phyloP scores from a whole-genome alignment of 2,329 filamentous ascomycete species.

The Madurella fahalii region DNA sequence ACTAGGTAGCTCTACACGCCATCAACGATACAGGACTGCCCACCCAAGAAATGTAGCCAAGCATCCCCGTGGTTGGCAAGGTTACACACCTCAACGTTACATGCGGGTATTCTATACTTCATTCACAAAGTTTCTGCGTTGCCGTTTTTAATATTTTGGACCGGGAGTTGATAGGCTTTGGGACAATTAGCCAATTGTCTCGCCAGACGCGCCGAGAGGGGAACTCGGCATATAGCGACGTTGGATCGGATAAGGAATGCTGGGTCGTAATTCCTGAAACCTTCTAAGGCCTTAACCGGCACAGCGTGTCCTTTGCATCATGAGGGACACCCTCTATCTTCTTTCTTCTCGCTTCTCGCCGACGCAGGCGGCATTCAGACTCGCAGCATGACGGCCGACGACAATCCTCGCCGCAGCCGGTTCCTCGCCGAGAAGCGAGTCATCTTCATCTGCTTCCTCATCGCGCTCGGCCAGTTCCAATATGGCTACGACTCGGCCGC shows the following conservation, averaged over 20 bases:
- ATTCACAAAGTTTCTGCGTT: not conserved
- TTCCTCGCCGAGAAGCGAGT: slow-evolving; percentile 27
- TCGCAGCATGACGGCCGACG: not conserved
- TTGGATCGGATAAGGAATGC: not conserved
- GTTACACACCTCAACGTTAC: not conserved
- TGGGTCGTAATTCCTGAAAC: not conserved
- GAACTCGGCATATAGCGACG: slow-evolving; percentile 7
- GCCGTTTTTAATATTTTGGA: not conserved
- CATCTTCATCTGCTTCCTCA: slow-evolving; percentile 34
- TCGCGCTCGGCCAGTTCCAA: slow-evolving; percentile 40
- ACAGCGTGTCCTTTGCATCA: not conserved
- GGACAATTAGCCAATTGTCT: not conserved
- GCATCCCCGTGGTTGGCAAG: too few species aligned
- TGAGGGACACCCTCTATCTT: not conserved
- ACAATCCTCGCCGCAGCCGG: not conserved
- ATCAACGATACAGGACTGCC: too few species aligned
- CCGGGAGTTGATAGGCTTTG: not conserved
- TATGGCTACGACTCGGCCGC: slow-evolving; percentile 41
- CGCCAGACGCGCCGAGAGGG: not conserved
- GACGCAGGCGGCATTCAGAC: not conserved
- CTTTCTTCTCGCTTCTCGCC: not conserved
- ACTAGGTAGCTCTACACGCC: too few species aligned
- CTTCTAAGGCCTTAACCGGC: not conserved
- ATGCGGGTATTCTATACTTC: not conserved
- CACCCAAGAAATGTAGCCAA: too few species aligned